Conservation (phyloP, 192 early-diverging fungal species). For the Mortierella claussenii region DNA sequence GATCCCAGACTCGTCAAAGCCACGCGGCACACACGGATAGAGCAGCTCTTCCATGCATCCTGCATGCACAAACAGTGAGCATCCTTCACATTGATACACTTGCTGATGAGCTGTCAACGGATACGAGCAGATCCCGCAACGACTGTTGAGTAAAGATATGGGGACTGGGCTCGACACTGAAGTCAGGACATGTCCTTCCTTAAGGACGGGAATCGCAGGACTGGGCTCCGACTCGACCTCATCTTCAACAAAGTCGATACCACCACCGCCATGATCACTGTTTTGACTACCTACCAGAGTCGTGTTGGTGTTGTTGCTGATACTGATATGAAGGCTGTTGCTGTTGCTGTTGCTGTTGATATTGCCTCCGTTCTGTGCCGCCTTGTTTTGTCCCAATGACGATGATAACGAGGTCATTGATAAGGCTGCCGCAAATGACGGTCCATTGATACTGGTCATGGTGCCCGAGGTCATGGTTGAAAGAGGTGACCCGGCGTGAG, state of each 20-base stretch:
- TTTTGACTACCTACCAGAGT: background rate
- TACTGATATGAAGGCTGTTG: background rate
- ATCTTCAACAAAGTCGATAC: slow-evolving; percentile 11
- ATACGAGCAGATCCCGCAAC: slow-evolving; percentile 40
- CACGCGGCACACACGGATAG: slow-evolving; percentile 66
- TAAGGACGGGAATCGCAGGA: background rate
- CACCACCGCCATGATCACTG: background rate
- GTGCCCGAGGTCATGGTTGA: slow-evolving; percentile 42
- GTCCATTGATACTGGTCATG: slow-evolving; percentile 47
- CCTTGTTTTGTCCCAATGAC: background rate
- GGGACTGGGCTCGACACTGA: slow-evolving; percentile 17
- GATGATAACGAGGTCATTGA: background rate
- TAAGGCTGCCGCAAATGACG: background rate
- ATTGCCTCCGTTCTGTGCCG: background rate
- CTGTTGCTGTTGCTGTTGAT: too few species aligned
- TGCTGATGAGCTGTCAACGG: slow-evolving; percentile 16
- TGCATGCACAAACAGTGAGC: slow-evolving; percentile 60
- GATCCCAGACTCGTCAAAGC: slow-evolving; percentile 77
- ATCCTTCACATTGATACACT: slow-evolving; percentile 49
- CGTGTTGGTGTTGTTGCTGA: background rate
- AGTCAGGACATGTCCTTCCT: slow-evolving; percentile 32
- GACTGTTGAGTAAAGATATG: slow-evolving; percentile 5
- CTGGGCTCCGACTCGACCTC: slow-evolving; percentile 2
- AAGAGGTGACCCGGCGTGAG: slow-evolving; percentile 18
- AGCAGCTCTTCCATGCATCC: slow-evolving; percentile 60